Evolutionary conservation across 208 protist species (phyloP).

Genomic region (Naegleria fowleri): DNA sequence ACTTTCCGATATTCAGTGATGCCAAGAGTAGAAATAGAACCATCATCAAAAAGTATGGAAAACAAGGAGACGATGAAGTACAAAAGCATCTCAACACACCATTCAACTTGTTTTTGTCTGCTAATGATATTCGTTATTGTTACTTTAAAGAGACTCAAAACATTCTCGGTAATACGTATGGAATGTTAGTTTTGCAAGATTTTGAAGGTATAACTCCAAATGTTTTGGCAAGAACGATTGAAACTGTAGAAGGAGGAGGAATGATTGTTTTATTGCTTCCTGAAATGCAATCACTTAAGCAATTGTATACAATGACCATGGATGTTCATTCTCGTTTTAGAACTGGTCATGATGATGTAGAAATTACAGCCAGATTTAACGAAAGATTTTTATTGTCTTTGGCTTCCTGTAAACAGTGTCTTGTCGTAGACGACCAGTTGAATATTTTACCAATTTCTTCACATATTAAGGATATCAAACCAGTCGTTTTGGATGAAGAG

Average conservation of each 20-base stretch:
- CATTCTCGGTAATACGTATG: constrained; percentile 98
- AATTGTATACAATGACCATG: constrained; percentile 98
- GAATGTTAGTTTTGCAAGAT: constrained; percentile 98
- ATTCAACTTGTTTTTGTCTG: constrained; percentile 95
- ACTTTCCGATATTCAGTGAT: not conserved
- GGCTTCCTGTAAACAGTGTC: constrained; percentile 77
- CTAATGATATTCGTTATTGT: constrained; percentile 95
- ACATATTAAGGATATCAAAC: constrained; percentile 43
- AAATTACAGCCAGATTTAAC: constrained; percentile 95
- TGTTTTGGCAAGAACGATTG: constrained; percentile 95
- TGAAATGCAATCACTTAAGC: constrained; percentile 87
- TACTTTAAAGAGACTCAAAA: constrained; percentile 98
- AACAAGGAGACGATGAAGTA: constrained; percentile 82
- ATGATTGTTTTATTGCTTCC: constrained; percentile 95
- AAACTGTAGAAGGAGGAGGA: constrained; percentile 99
- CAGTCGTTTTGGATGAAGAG: constrained; percentile 33
- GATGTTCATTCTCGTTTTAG: constrained; percentile 85
- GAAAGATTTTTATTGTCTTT: constrained; percentile 98
- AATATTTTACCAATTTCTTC: constrained; percentile 95
- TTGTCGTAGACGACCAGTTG: constrained; percentile 97
- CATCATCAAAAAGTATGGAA: constrained; percentile 46
- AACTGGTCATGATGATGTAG: constrained; percentile 43
- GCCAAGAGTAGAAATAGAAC: not conserved
- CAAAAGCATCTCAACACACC: constrained; percentile 85
- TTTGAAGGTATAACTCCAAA: constrained; percentile 99